Conservation (phyloP, 176 grass and related monocot genomes). For the Bothriochloa decipiens region DNA sequence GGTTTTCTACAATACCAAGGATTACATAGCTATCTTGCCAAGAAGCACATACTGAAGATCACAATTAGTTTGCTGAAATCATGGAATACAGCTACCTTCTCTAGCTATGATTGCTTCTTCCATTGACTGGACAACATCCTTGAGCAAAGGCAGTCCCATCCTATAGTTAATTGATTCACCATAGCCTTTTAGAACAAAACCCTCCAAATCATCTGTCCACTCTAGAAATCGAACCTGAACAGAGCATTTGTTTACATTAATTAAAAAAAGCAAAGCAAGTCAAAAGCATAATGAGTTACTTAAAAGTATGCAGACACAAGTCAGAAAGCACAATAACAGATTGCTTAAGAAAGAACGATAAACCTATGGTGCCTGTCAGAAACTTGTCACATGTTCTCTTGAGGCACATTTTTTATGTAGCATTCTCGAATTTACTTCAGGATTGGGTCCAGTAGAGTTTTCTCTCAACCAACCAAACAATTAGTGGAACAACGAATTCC, state of each 20-base stretch:
- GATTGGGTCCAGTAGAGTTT: neutral
- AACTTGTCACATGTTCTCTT: neutral
- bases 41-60: neutral
- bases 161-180: constrained; percentile 92
- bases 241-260: constrained; percentile 36
- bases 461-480: constrained; percentile 6
- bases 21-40: neutral
- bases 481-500: neutral
- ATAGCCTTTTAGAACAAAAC: constrained; percentile 93
- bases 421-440: neutral
- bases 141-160: constrained; percentile 85
- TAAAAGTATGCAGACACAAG: neutral
- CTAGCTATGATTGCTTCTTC: constrained; percentile 75
- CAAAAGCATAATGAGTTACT: neutral
- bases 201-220: constrained; percentile 97
- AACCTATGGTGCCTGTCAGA: neutral
- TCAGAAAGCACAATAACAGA: constrained; percentile 1
- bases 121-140: constrained; percentile 88
- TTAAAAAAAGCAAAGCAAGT: neutral
- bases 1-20: constrained; percentile 55
- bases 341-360: constrained; percentile 16
- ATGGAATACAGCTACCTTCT: constrained; percentile 74
- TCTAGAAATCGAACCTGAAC: constrained; percentile 76
- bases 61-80: constrained; percentile 1
- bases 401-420: neutral